Evolutionary conservation across 441 rosid species (phyloP).

Genomic region (Capsella rubella): DNA sequence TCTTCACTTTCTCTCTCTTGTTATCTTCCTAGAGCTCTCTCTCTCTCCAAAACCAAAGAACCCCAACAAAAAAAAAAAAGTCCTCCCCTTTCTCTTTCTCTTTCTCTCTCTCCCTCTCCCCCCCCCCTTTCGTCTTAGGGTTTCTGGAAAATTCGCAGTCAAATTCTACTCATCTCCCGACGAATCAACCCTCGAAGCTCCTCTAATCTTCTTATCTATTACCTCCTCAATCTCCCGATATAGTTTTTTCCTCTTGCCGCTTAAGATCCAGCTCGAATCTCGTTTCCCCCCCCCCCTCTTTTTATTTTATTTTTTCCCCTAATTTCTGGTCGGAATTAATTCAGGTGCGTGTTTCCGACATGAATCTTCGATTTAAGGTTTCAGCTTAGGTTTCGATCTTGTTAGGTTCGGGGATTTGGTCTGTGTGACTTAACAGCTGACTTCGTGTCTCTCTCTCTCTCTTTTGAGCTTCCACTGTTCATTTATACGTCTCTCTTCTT

Average conservation of each 20-base stretch:
- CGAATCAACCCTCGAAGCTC: constrained; percentile 48
- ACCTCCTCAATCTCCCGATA: constrained; percentile 50
- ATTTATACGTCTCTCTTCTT: constrained; percentile 57
- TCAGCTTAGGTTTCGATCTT: constrained; percentile 38
- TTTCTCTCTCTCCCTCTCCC: constrained; percentile 35
- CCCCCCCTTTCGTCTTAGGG: constrained; percentile 61
- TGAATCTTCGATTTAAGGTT: constrained; percentile 43
- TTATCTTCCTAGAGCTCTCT: background rate
- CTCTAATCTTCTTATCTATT: constrained; percentile 38
- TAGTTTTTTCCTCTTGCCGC: constrained; percentile 56
- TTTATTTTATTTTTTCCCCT: background rate
- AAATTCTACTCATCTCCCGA: constrained; percentile 49
- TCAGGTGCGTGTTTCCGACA: constrained; percentile 53
- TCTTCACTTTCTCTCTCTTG: constrained; percentile 50
- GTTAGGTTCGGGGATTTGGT: constrained; percentile 39
- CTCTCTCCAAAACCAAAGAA: constrained; percentile 30
- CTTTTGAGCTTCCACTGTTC: constrained; percentile 59
- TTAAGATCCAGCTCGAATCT: constrained; percentile 50
- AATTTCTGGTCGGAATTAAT: constrained; percentile 36
- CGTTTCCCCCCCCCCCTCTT: constrained; percentile 30
- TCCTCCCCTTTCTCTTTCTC: constrained; percentile 37
- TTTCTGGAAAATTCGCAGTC: constrained; percentile 70
- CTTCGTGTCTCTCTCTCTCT: constrained; percentile 25
- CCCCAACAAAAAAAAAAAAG: constrained; percentile 36
- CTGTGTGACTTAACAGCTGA: constrained; percentile 42